These are phyloP conservation scores for Eucalyptus fibrosa DNA, from an alignment of 345 rosid genomes.

Conservation along the genomic window DNA sequence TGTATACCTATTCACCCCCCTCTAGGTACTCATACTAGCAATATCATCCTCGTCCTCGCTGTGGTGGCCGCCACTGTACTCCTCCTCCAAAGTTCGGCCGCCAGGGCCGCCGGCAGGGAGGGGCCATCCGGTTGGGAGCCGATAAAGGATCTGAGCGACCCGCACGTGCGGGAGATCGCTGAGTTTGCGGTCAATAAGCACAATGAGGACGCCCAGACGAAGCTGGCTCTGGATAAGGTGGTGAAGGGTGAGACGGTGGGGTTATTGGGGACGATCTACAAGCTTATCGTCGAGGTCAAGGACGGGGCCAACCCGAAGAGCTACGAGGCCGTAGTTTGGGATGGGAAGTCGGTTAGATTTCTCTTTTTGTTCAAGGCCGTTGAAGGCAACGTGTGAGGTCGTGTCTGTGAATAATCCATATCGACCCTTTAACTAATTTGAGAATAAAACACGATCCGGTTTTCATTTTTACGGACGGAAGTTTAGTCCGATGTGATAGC, in stretches of 20 bases:
- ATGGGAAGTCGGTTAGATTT: slow-evolving; percentile 19
- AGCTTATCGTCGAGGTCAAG: slow-evolving; percentile 8
- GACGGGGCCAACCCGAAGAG: neutral
- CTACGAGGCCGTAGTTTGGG: slow-evolving; percentile 40
- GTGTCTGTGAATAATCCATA: neutral
- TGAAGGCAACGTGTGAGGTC: neutral
- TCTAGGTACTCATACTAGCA: no score
- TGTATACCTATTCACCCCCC: no score
- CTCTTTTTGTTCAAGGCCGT: slow-evolving; percentile 26
- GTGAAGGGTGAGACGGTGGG: slow-evolving; percentile 37
- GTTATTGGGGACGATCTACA: slow-evolving; percentile 36
- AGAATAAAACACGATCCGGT: neutral
- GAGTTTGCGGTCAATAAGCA: neutral
- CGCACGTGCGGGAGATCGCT: no score
- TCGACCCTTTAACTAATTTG: neutral
- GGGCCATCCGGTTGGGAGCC: no score
- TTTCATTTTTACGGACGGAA: neutral
- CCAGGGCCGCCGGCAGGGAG: no score
- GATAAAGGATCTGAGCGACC: no score
- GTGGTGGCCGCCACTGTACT: no score
- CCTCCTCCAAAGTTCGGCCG: no score
- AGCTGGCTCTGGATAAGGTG: slow-evolving; percentile 9
- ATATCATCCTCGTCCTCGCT: no score
- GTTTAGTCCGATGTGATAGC: neutral
- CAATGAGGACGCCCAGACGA: neutral